These are phyloP conservation scores for Hebeloma cylindrosporum DNA, from an alignment of 768 basidiomycete genomes.

Conservation along the genomic window DNA sequence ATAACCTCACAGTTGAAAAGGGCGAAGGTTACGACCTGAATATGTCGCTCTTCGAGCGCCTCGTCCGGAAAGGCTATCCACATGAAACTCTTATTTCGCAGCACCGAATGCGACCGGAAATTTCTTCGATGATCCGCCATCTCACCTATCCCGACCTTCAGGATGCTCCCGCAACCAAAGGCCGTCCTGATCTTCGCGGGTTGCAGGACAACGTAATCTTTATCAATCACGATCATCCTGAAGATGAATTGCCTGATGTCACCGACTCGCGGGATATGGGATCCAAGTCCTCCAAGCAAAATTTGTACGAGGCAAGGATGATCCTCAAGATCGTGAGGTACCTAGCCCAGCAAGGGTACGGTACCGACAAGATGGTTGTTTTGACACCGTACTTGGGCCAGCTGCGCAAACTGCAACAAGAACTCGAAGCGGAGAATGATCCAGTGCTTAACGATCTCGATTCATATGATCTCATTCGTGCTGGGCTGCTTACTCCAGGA, in stretches of 20 bases:
- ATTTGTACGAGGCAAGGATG: constrained; percentile 60
- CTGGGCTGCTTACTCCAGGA: constrained; percentile 47
- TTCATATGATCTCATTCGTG: constrained; percentile 53
- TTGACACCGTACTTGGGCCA: constrained; percentile 74
- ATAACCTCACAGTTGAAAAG: constrained; percentile 64
- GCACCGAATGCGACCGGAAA: constrained; percentile 77
- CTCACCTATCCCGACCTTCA: constrained; percentile 66
- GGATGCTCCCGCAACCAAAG: constrained; percentile 51
- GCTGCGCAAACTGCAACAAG: constrained; percentile 47
- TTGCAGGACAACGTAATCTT: constrained; percentile 59
- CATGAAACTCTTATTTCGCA: constrained; percentile 56
- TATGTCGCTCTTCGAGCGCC: constrained; percentile 65
- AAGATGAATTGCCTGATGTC: constrained; percentile 45
- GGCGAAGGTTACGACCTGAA: constrained; percentile 68
- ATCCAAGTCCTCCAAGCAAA: constrained; percentile 58
- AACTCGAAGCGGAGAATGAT: constrained; percentile 48
- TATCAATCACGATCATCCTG: constrained; percentile 54
- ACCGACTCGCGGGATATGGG: constrained; percentile 47
- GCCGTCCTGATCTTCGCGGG: constrained; percentile 54
- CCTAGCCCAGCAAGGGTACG: constrained; percentile 67
- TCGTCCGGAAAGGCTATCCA: constrained; percentile 61
- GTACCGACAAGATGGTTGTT: constrained; percentile 57
- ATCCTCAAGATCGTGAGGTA: constrained; percentile 65
- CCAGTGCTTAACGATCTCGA: constrained; percentile 66
- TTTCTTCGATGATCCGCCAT: constrained; percentile 57